Conservation (phyloP, 495 filamentous ascomycete species). For the Penicillium silybi region DNA sequence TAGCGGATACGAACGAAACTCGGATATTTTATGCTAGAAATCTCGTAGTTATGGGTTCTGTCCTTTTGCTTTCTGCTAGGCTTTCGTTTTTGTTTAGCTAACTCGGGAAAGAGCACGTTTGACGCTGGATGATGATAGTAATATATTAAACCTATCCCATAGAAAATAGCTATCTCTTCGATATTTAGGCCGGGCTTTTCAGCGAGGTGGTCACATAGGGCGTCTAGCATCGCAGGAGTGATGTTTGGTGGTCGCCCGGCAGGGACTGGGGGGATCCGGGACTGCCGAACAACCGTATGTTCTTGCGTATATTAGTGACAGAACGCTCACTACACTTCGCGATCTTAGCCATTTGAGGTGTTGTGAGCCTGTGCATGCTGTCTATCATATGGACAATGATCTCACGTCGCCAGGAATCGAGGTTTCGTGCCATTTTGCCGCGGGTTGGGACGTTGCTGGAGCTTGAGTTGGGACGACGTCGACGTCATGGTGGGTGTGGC, state of each 20-base stretch:
- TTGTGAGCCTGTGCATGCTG: slow-evolving; percentile 8
- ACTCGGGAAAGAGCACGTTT: too few species aligned
- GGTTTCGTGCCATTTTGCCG: not conserved
- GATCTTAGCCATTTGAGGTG: slow-evolving; percentile 10
- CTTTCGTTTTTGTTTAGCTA: slow-evolving; percentile 17
- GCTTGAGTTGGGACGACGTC: too few species aligned
- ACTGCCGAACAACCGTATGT: not conserved
- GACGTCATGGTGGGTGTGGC: not conserved
- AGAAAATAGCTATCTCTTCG: too few species aligned
- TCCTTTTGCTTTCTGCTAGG: slow-evolving; percentile 28
- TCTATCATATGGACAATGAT: slow-evolving; percentile 12
- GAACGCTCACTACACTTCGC: slow-evolving; percentile 11
- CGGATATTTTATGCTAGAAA: not conserved
- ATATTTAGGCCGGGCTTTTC: too few species aligned
- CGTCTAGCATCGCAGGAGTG: not conserved
- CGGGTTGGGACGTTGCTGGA: not conserved
- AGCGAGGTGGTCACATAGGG: not conserved
- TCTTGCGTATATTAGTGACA: not conserved
- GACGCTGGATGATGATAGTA: too few species aligned
- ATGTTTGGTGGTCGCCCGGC: not conserved
- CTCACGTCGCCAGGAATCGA: slow-evolving; percentile 7
- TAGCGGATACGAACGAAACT: slow-evolving; percentile 1
- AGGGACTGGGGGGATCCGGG: not conserved
- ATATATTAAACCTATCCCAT: too few species aligned
- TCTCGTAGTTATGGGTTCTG: slow-evolving; percentile 22